Percentiles rank a stretch among this genome's conserved stretches.
phyloP scores from a whole-genome alignment of 106 monocot species.

The Apostasia shenzhenica region DNA sequence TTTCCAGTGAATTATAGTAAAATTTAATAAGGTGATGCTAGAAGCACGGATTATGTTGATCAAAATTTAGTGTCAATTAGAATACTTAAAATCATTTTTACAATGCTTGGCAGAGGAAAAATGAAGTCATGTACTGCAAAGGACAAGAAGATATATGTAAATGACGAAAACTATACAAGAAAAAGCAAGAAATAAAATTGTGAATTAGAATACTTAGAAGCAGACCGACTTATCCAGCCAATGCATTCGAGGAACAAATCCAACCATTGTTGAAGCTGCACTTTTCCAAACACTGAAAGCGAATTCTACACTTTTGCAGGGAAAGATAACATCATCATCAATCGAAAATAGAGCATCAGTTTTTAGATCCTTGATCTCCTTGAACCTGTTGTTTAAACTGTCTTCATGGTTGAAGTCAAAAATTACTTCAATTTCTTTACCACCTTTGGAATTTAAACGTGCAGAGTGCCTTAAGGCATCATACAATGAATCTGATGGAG shows the following conservation, averaged over 20 bases:
- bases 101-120: too few species aligned
- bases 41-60: too few species aligned
- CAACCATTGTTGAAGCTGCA: conserved; percentile 56
- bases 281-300: conserved; percentile 67
- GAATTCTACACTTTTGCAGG: conserved; percentile 45
- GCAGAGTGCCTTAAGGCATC: conserved; percentile 24
- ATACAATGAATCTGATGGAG: conserved; percentile 35
- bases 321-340: conserved; percentile 75
- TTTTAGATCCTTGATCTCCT: conserved; percentile 28
- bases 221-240: conserved; percentile 36
- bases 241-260: conserved; percentile 82
- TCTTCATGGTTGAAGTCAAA: conserved; percentile 58
- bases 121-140: too few species aligned
- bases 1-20: too few species aligned
- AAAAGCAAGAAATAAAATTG: too few species aligned
- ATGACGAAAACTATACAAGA: too few species aligned
- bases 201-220: background rate
- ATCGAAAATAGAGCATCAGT: conserved; percentile 68
- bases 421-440: conserved; percentile 17
- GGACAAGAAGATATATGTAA: too few species aligned
- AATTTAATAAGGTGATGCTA: too few species aligned
- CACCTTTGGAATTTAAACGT: conserved; percentile 8
- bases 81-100: too few species aligned
- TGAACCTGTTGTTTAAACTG: conserved; percentile 73
- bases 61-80: too few species aligned